Conservation (phyloP, 2,329 filamentous ascomycete genomes). For the Penicillium sp. region DNA sequence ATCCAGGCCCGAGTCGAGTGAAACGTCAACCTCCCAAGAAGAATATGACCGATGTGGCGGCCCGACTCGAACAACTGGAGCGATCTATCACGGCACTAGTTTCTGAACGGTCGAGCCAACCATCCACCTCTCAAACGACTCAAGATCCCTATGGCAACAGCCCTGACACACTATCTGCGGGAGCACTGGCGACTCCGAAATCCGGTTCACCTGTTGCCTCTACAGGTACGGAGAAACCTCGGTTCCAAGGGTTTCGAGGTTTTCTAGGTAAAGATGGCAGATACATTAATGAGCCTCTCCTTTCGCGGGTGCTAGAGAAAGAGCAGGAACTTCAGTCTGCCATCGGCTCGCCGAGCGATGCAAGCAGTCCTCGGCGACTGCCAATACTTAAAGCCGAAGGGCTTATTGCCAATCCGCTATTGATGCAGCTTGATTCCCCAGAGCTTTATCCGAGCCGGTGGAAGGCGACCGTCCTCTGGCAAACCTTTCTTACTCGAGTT, state of each 20-base stretch:
- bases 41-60: slow-evolving; percentile 19
- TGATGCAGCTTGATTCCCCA: slow-evolving; percentile 12
- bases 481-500: slow-evolving; percentile 29
- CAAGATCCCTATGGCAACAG: background rate
- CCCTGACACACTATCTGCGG: background rate
- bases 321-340: slow-evolving; percentile 28
- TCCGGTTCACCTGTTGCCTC: background rate
- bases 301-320: slow-evolving; percentile 30
- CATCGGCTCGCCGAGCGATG: slow-evolving; percentile 17
- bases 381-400: slow-evolving; percentile 23
- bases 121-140: background rate
- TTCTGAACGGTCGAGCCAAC: background rate
- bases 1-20: slow-evolving; percentile 22
- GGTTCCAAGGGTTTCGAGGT: slow-evolving; percentile 18
- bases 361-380: slow-evolving; percentile 5
- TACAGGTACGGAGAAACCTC: background rate
- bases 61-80: slow-evolving; percentile 26
- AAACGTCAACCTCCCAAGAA: slow-evolving; percentile 24
- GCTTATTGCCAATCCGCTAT: slow-evolving; percentile 22
- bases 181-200: background rate
- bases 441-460: slow-evolving; percentile 22
- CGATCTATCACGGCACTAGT: slow-evolving; percentile 18
- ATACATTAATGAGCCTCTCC: slow-evolving; percentile 33
- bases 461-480: slow-evolving; percentile 31
- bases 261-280: slow-evolving; percentile 26